Base-by-base conservation (phyloP, 352 stramenopile genomes). In the Aphanomyces cochlioides region DNA sequence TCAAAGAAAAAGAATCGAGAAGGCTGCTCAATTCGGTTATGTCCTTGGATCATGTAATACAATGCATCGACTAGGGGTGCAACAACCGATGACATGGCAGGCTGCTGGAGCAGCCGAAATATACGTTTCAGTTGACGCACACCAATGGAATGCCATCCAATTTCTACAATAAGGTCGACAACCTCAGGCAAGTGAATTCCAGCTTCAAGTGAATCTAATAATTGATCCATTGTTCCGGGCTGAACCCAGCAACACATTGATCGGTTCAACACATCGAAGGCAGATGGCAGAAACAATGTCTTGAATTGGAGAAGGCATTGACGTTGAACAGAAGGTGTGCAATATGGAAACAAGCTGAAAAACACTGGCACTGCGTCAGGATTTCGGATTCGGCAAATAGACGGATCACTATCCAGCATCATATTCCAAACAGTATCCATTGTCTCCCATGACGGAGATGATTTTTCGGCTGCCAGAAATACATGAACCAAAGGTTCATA, bases 181-280 rank as follows among this genome's bases (percentile, higher is more conserved):
- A 70, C 12, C 5, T 45, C 50, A 12, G 45, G 45, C 7, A 41
- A 10, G 5, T 43, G 43, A 19, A 60, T 17, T 5, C 47, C 64
- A 15, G 3, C 38, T 64, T 70, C 64, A 3, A 70, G 47, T 3
- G 53, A 5, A 40, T 70, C 47, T 28, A 70, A 5, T 6, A 70
- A 36, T 39, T 70, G 64, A 34, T 70, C 64, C 8, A 70, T 15
- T 40, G 64, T 70, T 7, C 43, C 47, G 3, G 64, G 64, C 19
- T 70, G 64, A 13, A 70, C 64, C 19, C 61, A 70, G 54, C 64
- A 70, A 34, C 64, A 70, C 64, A 70, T 70, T 15, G 64, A 60
- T 15, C 64, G 64, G 21, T 70, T 70, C 39, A 70, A 28, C 10
- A 54, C 36, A 7, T 54, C 64, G 39, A 45, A 61, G 19, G 38